Evolutionary conservation across 2,329 filamentous ascomycete species (phyloP), one percentile per base, ranked within the genome.

Genomic region (Alternaria rosae): DNA sequence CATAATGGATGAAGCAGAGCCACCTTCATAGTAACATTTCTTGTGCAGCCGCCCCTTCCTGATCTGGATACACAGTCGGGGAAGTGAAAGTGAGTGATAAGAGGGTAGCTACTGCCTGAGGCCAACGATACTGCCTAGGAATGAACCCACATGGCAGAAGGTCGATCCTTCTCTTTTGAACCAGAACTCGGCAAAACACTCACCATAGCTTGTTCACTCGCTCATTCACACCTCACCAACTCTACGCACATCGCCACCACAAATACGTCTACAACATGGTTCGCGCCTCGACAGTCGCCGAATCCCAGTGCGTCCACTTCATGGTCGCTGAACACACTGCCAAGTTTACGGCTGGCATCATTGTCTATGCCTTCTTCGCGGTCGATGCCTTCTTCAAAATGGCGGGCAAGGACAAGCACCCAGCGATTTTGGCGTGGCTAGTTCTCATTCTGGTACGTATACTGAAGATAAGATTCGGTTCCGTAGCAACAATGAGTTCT

Each of bases 11-110:
- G 35, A 38, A 38, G n/a, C 9, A 17, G 35, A 38, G 35, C n/a
- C n/a, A 17, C 1, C 15, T 3, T 2, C n/a, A 38, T 3, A 1
- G 1, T 17, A 11, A 38, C n/a, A 2, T 17, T 17, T 17, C 1
- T 3, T 1, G 35, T 38, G 1, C n/a, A 38, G 4, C 35, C n/a
- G 35, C 35, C n/a, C n/a, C 35, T 38, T 38, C 35, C 35, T n/a
- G 9, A 3, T 17, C 35, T 38, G 15, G 5, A 1, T 0, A 38
- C 2, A 38, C 5, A 38, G 2, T 17, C n/a, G 35, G 2, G 1
- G 35, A 17, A n/a, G 2, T 38, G 9, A 11, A 11, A 38, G 35
- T 38, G 35, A 38, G 35, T 17, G 35, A 6, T 38, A n/a, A 38
- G 13, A 35, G 2, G 35, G 35, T 38, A 38, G 35, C 35, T 3